phyloP scores from a whole-genome alignment of 1,139 yeast genomes.

The Kurtzmaniella natalensis region DNA sequence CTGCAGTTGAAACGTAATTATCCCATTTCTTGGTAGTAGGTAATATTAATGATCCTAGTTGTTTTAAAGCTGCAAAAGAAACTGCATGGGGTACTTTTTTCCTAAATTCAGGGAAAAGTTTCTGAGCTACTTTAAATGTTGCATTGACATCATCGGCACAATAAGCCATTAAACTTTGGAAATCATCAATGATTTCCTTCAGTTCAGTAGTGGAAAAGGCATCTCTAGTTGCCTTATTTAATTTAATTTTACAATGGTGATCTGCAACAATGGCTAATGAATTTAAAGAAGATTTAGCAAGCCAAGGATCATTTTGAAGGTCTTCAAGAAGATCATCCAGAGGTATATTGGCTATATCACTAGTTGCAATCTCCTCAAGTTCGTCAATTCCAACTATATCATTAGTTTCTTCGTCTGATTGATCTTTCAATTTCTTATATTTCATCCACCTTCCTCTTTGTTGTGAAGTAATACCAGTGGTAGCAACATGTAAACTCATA shows the following conservation, averaged over 20 bases:
- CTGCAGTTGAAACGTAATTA: conserved; percentile 65
- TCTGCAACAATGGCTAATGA: conserved; percentile 78
- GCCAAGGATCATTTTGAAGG: conserved; percentile 67
- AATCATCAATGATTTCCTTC: conserved; percentile 49
- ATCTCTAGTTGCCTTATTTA: conserved; percentile 68
- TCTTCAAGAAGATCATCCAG: conserved; percentile 19
- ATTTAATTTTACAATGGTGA: conserved; percentile 68
- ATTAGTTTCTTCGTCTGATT: conserved; percentile 20
- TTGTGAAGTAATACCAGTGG: conserved; percentile 88
- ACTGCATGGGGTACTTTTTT: conserved; percentile 87
- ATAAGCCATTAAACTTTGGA: conserved; percentile 63
- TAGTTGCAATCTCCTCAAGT: conserved; percentile 8
- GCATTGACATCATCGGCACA: conserved; percentile 83
- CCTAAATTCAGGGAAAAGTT: conserved; percentile 66
- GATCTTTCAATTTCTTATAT: conserved; percentile 40
- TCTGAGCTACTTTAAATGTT: conserved; percentile 66
- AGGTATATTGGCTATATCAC: background rate
- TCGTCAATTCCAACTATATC: conserved; percentile 19
- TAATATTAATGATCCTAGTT: conserved; percentile 69
- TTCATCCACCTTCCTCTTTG: conserved; percentile 81
- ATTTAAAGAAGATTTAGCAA: conserved; percentile 69
- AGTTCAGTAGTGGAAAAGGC: conserved; percentile 56
- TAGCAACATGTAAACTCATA: conserved; percentile 89
- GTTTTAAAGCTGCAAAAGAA: conserved; percentile 82
- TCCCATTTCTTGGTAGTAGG: conserved; percentile 81